These are phyloP conservation scores for Sesbania bispinosa DNA, from an alignment of 306 rosid genomes.

Conservation along the genomic window DNA sequence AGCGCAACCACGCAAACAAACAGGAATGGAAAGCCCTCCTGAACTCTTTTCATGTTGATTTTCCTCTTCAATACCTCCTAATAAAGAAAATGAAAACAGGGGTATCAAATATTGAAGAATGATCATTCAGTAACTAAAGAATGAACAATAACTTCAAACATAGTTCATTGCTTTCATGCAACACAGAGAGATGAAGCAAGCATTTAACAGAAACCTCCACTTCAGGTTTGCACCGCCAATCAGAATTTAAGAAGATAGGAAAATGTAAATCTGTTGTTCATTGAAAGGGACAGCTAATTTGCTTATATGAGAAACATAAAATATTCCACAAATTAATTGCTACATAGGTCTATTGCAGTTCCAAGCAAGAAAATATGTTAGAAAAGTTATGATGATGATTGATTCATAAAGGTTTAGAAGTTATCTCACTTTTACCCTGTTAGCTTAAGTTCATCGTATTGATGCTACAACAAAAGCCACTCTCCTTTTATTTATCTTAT, in stretches of 20 bases:
- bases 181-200: no score
- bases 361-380: not conserved
- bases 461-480: not conserved
- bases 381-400: not conserved
- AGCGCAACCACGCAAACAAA: constrained; percentile 73
- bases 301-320: not conserved
- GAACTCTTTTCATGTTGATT: constrained; percentile 33
- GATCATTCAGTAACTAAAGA: no score
- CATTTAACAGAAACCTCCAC: no score
- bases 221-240: no score
- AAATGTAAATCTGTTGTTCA: not conserved
- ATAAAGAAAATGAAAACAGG: constrained; percentile 22
- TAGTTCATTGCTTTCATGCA: no score
- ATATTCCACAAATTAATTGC: not conserved
- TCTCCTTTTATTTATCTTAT: not conserved
- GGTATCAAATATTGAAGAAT: no score
- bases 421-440: not conserved
- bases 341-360: not conserved
- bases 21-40: constrained; percentile 70
- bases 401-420: not conserved
- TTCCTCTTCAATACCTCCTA: constrained; percentile 68
- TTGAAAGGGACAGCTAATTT: not conserved
- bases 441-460: not conserved
- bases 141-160: no score
- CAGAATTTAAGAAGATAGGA: not conserved